Conservation (phyloP, 73 alveolate species). For the Stentor roeselii region DNA sequence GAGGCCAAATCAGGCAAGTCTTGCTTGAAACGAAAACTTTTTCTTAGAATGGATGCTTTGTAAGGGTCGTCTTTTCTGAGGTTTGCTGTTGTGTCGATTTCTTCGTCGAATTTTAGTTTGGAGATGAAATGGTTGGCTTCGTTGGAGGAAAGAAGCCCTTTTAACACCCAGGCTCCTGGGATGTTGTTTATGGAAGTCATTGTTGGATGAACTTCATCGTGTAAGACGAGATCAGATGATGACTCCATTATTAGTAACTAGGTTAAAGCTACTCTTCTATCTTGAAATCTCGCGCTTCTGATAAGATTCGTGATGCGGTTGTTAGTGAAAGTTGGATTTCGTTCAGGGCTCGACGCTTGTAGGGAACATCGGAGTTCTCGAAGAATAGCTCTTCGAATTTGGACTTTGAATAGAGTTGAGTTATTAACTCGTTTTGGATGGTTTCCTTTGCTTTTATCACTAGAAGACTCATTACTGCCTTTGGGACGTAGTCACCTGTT, state of each 20-base stretch:
- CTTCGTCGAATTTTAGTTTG: not conserved
- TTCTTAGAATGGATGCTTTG: not conserved
- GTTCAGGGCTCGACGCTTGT: not conserved
- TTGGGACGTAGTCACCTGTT: slow-evolving; percentile 69
- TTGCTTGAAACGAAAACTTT: not conserved
- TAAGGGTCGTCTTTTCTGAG: not conserved
- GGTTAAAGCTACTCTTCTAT: too few relatives aligned
- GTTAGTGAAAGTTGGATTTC: not conserved
- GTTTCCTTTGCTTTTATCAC: slow-evolving; percentile 41
- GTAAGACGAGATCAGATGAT: not conserved
- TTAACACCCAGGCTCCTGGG: not conserved
- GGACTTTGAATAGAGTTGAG: not conserved
- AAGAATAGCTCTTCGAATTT: not conserved
- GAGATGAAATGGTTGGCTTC: not conserved
- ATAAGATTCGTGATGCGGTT: not conserved
- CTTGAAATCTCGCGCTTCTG: not conserved
- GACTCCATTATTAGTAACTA: too few relatives aligned
- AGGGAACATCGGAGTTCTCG: not conserved
- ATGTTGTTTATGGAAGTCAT: not conserved
- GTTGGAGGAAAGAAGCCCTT: not conserved
- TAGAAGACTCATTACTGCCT: slow-evolving; percentile 70
- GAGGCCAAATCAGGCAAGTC: not conserved
- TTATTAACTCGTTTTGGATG: not conserved
- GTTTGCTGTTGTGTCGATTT: not conserved
- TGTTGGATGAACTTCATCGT: not conserved